Evolutionary conservation across 768 basidiomycete genomes (phyloP), one percentile per base, ranked within the genome.

Genomic region (Tricholoma flavovirens): DNA sequence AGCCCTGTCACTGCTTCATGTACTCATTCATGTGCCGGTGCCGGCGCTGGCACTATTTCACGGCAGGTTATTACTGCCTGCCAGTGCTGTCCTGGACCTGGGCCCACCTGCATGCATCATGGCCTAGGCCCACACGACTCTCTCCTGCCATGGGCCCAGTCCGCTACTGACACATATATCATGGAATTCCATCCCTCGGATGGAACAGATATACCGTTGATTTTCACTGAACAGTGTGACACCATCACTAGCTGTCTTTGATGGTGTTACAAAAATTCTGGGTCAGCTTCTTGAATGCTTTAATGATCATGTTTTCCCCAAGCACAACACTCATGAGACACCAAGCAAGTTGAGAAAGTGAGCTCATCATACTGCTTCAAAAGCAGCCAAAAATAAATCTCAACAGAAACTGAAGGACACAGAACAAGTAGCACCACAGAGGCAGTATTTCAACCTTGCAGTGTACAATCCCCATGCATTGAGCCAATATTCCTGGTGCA

Each of bases 401-500:
- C 26, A 26, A 26, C 49, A 49, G 38, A 40, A 40, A 2, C 19
- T 29, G 2, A 49, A 49, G 26, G 49, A 29, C 15, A n/a, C 30
- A 32, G 17, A 30, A 17, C 10, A 9, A 26, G 49, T 26, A 49
- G 49, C 22, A 15, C 40, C 21, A 22, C 53, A 51, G 35, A 29
- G 33, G 4, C n/a, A 45, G 10, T 4, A 12, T 19, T 57, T 63
- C 52, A 63, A 60, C 42, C 29, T 65, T 1, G 30, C 42, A n/a
- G 70, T 66, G 0, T 70, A 66, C 59, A 73, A 73, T 46, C 57
- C 65, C 4, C 72, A 73, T 56, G 62, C 67, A 1, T 43, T 73
- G 0, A 67, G 64, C 0, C 65, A 73, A 55, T 68, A 70, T 42
- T 49, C 58, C 0, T 21, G 36, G 1, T 59, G 60, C 1, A 71